Evolutionary conservation across 2,329 filamentous ascomycete genomes (phyloP).

Genomic region (Hymenoscyphus repandus): DNA sequence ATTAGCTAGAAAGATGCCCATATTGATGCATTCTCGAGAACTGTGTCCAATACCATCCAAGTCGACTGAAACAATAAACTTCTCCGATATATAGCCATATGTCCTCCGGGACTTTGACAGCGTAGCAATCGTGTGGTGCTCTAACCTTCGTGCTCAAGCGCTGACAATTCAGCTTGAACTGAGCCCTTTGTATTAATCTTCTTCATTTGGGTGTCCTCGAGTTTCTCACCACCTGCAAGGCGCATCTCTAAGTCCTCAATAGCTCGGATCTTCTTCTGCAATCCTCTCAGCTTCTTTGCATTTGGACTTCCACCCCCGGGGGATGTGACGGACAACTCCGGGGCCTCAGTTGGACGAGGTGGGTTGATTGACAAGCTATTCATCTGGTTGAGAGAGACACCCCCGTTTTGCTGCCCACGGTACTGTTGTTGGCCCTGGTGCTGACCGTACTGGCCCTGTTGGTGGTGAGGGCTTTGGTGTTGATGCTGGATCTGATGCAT

Average conservation of each 20-base stretch:
- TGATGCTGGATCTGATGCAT: conserved; percentile 2
- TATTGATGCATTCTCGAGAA: too few relatives aligned
- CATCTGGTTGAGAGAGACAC: conserved; percentile 17
- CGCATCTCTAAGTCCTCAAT: conserved; percentile 99
- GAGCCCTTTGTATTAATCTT: conserved; percentile 88
- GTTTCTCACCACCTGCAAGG: conserved; percentile 86
- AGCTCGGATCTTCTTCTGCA: conserved; percentile 95
- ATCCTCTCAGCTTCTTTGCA: conserved; percentile 88
- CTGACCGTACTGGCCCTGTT: conserved; percentile 23
- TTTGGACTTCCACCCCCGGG: conserved; percentile 59
- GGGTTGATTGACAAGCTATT: conserved; percentile 32
- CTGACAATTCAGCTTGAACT: conserved; percentile 77
- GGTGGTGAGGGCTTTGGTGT: not conserved
- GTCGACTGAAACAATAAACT: too few relatives aligned
- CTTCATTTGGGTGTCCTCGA: conserved; percentile 97
- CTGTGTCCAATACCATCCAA: too few relatives aligned
- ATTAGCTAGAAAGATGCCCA: too few relatives aligned
- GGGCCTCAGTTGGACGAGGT: conserved; percentile 23
- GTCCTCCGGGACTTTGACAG: too few relatives aligned
- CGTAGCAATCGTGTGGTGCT: not conserved
- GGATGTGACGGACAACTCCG: conserved; percentile 48
- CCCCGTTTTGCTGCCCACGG: conserved; percentile 2
- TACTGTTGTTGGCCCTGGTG: conserved; percentile 6
- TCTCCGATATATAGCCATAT: too few relatives aligned
- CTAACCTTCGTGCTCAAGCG: conserved; percentile 25